Evolutionary conservation across 257 asterid genomes (phyloP), one percentile per base, ranked within the genome.

Genomic region (Verbena officinalis): DNA sequence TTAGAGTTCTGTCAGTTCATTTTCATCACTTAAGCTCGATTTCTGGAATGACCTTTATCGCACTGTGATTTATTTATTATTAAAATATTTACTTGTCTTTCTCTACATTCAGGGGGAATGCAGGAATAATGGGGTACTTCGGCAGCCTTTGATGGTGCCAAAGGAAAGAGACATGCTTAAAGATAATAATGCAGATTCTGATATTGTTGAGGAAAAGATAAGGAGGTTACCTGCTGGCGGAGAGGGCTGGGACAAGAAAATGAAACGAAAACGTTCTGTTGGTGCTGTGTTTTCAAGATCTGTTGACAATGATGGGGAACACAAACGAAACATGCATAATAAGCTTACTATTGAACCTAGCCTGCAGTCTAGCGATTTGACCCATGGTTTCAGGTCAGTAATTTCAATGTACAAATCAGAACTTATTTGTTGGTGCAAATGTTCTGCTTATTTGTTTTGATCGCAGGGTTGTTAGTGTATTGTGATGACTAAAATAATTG

Each of bases 231-330:
- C 97, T 54, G 89, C 86, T 14, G 94, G 87, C 65, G 99, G 96
- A 58, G 99, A 94, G 75, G 86, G 87, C 31, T 90, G 97, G 99
- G 99, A 90, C 74, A 94, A 81, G 76, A 94, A 85, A 77, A 94
- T 88, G 95, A 94, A 84, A 84, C 77, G 95, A 77, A 94, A 94
- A 72, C 99, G 98, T 15, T 90, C 99, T 67, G 93, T 86, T 77
- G 96, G 99, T 55, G 78, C 89, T 13, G 96, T 77, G 50, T 61
- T 75, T 69, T 77, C 93, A 45, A 88, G 98, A 80, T 69, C 97
- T 21, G 64, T 69, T 73, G 99, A 82, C 53, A 78, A 73, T 44
- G 96, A 84, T 45, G 91, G 82, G 46, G 98, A 88, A 71, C 62
- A 76, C 59, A 94, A 86, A 77, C 82, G 96, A 50, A 59, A 71